Base-by-base conservation (phyloP, 768 basidiomycete species). In the Polyporus arcularius region DNA sequence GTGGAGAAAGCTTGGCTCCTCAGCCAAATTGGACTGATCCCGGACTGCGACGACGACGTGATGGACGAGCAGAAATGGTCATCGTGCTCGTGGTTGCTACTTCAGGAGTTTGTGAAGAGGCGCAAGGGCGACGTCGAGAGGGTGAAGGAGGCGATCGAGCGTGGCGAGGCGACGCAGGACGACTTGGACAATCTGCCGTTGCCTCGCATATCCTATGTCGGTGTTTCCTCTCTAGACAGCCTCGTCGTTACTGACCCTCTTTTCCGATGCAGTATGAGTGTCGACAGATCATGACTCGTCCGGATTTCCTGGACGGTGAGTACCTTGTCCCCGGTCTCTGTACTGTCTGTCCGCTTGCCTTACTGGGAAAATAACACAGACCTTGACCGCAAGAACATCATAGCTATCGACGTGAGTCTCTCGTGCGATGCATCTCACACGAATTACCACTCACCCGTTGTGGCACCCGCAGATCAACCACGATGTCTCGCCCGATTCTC, bases 11-110 rank as follows among this genome's bases (percentile, higher is more conserved):
- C 80, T 30, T 94, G 91, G 89, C 76, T 94, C 35, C 77, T 87
- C 26, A 89, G 86, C 68, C 88, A 88, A 71, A 88, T 92, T 45
- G 91, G 90, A 3, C 77, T 93, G 50, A 94, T 94, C 59, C 82
- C 84, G 8, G 92, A 92, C 69, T 87, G 85, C 68, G 92, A 94
- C 71, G 90, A 92, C 74, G 89, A 91, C 68, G 85, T 91, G 58
- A 92, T 91, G 92, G 93, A 94, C 72, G 94, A 94, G 85, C 88
- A 90, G 85, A 90, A 89, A 83, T 89, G 87, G 85, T 85, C 83
- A 65, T 86, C 86, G 43, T 92, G 91, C 68, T 89, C 90, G 16
- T 93, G 91, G 90, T 78, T 92, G 2, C 80, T 92, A 2, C 77
- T 92, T 2, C 82, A 79, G 41, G 87, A 90, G 72, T 89, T 92